Conservation (phyloP, 208 protist species). For the Leishmania major region DNA sequence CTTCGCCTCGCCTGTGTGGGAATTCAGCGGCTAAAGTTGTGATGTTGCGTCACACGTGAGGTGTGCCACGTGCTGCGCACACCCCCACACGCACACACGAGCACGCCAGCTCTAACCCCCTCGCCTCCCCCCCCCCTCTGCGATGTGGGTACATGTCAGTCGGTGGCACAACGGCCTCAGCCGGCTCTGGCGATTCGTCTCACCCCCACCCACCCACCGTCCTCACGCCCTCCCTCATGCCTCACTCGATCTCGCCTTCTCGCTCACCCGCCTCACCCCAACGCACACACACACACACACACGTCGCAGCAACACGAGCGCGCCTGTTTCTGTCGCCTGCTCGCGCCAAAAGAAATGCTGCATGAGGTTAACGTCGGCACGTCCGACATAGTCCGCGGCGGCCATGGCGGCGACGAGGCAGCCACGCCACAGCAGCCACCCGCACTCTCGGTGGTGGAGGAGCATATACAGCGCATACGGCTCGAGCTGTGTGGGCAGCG, state of each 20-base stretch:
- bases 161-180: not conserved
- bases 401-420: not conserved
- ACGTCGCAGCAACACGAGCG: not conserved
- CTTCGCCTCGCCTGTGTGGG: not conserved
- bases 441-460: slow-evolving; percentile 22
- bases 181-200: not conserved
- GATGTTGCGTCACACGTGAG: not conserved
- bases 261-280: not conserved
- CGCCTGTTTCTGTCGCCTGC: not conserved
- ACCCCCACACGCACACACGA: not conserved
- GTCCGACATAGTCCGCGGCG: not conserved
- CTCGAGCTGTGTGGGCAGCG: slow-evolving; percentile 21
- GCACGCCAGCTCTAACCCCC: not conserved
- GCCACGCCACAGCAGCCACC: slow-evolving; percentile 15
- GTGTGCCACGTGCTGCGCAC: not conserved
- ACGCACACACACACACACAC: not conserved
- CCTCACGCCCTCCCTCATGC: not conserved
- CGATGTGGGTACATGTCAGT: not conserved
- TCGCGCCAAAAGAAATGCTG: not conserved
- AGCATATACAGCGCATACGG: slow-evolving; percentile 31
- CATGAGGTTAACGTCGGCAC: slow-evolving; percentile 54
- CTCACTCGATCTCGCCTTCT: not conserved
- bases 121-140: no score
- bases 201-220: not conserved
- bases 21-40: not conserved